These are phyloP conservation scores for Arxiozyma telluris DNA, from an alignment of 1,139 yeast genomes.

Conservation along the genomic window DNA sequence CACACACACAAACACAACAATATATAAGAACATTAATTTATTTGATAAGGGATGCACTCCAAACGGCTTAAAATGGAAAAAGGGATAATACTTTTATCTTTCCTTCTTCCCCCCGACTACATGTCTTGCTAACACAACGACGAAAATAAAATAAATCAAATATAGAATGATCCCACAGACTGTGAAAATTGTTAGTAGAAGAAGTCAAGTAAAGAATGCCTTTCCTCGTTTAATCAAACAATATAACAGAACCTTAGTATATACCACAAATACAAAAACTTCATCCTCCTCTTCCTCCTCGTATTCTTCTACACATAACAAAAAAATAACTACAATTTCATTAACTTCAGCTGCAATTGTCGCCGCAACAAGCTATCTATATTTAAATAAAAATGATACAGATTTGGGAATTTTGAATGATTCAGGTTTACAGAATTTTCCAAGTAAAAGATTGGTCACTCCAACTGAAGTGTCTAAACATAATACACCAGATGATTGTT, in stretches of 20 bases:
- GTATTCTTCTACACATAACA: background rate
- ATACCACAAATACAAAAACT: background rate
- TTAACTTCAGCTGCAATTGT: background rate
- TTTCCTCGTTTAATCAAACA: background rate
- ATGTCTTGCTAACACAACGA: background rate
- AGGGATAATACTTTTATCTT: no score
- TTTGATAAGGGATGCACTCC: no score
- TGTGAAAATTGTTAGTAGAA: background rate
- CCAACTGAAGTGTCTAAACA: slow-evolving; percentile 47
- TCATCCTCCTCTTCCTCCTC: no score
- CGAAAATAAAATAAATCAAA: background rate
- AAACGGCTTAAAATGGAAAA: no score
- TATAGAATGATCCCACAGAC: background rate
- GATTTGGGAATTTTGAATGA: background rate
- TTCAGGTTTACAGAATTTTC: background rate
- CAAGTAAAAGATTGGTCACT: background rate
- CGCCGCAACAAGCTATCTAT: background rate
- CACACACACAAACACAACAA: no score
- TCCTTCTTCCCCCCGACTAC: no score
- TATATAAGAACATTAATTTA: no score
- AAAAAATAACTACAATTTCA: background rate
- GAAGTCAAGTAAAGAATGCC: background rate
- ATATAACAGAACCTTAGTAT: background rate
- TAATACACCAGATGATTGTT: slow-evolving; percentile 62
- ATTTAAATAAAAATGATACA: background rate